phyloP scores from a whole-genome alignment of 345 rosid species.

The Populus alba region DNA sequence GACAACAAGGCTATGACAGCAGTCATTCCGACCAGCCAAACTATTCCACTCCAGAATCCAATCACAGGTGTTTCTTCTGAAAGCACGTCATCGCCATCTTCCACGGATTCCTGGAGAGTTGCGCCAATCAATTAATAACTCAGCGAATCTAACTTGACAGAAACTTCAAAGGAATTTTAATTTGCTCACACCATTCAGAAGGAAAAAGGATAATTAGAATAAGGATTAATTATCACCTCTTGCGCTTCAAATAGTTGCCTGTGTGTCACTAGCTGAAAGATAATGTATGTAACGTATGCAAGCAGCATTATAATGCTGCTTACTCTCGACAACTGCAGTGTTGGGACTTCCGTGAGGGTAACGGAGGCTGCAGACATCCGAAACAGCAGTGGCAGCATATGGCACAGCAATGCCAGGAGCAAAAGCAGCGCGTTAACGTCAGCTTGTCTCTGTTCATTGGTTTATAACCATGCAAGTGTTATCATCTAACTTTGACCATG shows the following conservation, averaged over 20 bases:
- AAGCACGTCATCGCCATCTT: constrained; percentile 32
- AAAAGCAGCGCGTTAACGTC: constrained; percentile 74
- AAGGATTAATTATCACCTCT: constrained; percentile 29
- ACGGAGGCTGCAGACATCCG: constrained; percentile 35
- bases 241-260: constrained; percentile 61
- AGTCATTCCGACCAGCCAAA: constrained; percentile 87
- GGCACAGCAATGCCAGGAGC: constrained; percentile 69
- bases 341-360: constrained; percentile 33
- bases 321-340: constrained; percentile 64
- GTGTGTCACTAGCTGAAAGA: constrained; percentile 80
- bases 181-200: not conserved
- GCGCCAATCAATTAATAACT: not conserved
- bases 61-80: constrained; percentile 59
- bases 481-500: not conserved
- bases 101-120: constrained; percentile 42
- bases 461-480: not conserved
- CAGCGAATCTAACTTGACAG: not conserved
- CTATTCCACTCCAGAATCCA: constrained; percentile 79
- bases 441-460: constrained; percentile 66
- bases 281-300: constrained; percentile 66
- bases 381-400: constrained; percentile 64
- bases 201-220: not conserved
- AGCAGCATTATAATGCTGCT: constrained; percentile 82
- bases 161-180: not conserved
- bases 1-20: constrained; percentile 65